Conservation (phyloP, 305 asterid species). For the Solanum hybrid region DNA sequence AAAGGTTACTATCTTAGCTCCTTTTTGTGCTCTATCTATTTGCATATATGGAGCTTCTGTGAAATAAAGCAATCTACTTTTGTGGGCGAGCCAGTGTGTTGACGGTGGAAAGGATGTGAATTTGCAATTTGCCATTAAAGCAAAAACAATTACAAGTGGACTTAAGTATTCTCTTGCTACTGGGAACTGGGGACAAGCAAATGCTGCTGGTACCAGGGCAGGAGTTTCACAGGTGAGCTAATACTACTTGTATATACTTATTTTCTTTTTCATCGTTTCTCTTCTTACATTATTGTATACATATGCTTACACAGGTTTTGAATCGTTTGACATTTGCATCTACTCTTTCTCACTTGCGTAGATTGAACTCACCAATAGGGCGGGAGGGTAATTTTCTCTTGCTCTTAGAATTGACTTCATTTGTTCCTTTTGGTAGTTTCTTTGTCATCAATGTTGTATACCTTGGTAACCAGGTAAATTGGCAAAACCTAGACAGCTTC, state of each 20-base stretch:
- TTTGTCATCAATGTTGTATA: neutral
- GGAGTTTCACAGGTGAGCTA: conserved; percentile 46
- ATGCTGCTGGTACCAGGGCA: conserved; percentile 61
- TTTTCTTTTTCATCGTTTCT: neutral
- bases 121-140: conserved; percentile 56
- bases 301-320: conserved; percentile 11
- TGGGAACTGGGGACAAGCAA: conserved; percentile 72
- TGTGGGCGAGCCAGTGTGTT: conserved; percentile 19
- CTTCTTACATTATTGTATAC: neutral
- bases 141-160: conserved; percentile 55
- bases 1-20: conserved; percentile 14
- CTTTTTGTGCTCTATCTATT: conserved; percentile 3
- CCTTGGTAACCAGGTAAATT: conserved; percentile 16
- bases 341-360: conserved; percentile 22
- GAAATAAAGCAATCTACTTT: neutral
- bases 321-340: conserved; percentile 28
- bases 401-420: neutral
- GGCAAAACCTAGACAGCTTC: conserved; percentile 31
- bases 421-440: neutral
- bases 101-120: conserved; percentile 28
- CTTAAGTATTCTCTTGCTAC: conserved; percentile 43
- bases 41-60: neutral
- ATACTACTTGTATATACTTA: neutral
- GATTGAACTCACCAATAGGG: conserved; percentile 25
- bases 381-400: conserved; percentile 17